Evolutionary conservation across 768 basidiomycete species (phyloP), one percentile per base, ranked within the genome.

Genomic region (Kondoa subrosea): DNA sequence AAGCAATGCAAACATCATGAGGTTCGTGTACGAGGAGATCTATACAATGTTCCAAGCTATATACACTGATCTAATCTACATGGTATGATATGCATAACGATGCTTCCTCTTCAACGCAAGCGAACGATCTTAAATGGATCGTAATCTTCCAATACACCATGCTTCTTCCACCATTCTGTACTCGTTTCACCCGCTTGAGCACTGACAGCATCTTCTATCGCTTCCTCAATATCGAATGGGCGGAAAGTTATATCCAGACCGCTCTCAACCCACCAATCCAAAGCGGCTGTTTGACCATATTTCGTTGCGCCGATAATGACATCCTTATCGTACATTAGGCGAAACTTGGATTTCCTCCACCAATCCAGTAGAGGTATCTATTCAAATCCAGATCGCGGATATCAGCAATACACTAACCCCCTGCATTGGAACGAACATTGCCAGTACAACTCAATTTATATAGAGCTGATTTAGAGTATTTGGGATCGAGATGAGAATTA

Each of bases 161-260:
- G 40, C 40, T 8, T 8, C 40, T 50, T 50, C 40, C 40, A 50
- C 40, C 40, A 50, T 50, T 50, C 40, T 50, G 8, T 21, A 50
- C 40, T 50, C 21, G 40, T 21, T 50, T 50, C 40, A 21, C 40
- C 12, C 40, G 40, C 40, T 50, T 8, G 21, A 50, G 40, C 40
- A 50, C 12, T 50, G 64, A 88, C 86, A 0, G 87, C 85, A 71
- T 91, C 89, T 75, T 91, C 89, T 72, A 91, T 76, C 1, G 89
- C 89, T 79, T 91, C 89, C 74, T 92, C 89, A 63, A 92, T 85
- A 76, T 92, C 89, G 74, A 89, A 91, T 82, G 89, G 85, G 65
- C 90, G 83, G 77, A 89, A 92, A 73, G 87, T 87, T 67, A 91
- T 84, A 2, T 86, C 82, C 63, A 91, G 79, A 4, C 86, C 86